Base-by-base conservation (phyloP, 1,139 yeast species). In the Protomyces macrosporus region DNA sequence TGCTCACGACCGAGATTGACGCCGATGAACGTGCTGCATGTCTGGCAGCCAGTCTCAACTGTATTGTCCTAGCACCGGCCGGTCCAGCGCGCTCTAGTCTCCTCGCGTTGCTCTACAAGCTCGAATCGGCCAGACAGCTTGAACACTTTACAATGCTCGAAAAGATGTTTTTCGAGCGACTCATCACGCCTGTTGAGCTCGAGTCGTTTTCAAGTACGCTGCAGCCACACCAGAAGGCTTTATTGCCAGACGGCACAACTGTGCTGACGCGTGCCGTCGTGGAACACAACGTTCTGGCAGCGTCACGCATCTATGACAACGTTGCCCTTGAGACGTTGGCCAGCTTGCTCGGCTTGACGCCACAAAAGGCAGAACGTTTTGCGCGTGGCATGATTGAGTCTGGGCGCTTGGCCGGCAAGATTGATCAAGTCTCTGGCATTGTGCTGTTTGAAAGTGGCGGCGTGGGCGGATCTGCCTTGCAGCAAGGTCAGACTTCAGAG, bases 271-370 rank as follows among this genome's bases (percentile, higher is more conserved):
- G 73, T 16, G 76, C 77, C 0, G 71, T 75, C 23, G 71, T 73
- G 48, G 77, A 75, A 54, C 78, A 75, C 67, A 75, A 75, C 63
- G 69, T 75, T 23, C 68, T 73, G 51, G 72, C 77, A 0, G 73
- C 75, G 6, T 74, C 77, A 1, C 68, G 70, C 50, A 67, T 75
- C 36, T 75, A 74, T 69, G 70, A 68, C 51, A 73, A 72, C 65
- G 72, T 75, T 42, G 70, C 73, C 35, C 65, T 74, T 45, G 61
- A 67, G 3, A 71, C 72, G 51, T 68, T 75, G 30, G 75, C 73
- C 4, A 66, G 65, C 52, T 65, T 75, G 33, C 67, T 75, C 45
- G 74, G 70, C 3, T 67, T 75, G 23, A 66, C 67, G 23, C 67
- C 68, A 1, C 55, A 14, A 14, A 68, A 70, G 39, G 74, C 75